A percentile compares a stretch with the other conserved stretches of the same genome.
phyloP scores from a whole-genome alignment of 768 basidiomycete species.

The Russula griseocarnosa region DNA sequence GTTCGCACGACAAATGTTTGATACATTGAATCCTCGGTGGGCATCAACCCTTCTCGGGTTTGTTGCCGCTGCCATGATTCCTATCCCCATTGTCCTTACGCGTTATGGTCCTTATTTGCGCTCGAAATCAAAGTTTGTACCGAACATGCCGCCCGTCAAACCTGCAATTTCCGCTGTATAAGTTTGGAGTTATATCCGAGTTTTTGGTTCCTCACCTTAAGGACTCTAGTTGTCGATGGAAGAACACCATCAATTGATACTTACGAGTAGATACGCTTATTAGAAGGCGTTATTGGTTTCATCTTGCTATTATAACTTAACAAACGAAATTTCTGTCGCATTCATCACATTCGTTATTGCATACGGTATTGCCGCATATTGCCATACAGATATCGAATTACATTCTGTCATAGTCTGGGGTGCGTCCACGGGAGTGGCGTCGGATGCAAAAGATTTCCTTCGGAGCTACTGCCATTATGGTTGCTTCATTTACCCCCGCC shows the following conservation, averaged over 20 bases:
- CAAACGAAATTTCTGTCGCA: background rate
- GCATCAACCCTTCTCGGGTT: slow-evolving; percentile 56
- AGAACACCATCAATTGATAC: background rate
- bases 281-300: background rate
- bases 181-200: background rate
- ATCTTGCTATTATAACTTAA: no score
- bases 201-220: background rate
- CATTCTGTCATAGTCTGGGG: no score
- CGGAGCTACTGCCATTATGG: slow-evolving; percentile 5
- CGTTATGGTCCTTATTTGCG: slow-evolving; percentile 29
- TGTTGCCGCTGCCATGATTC: slow-evolving; percentile 48
- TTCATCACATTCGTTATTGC: background rate
- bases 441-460: no score
- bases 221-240: no score
- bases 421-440: no score
- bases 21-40: slow-evolving; percentile 48
- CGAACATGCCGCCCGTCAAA: slow-evolving; percentile 10
- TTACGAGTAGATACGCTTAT: background rate
- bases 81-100: slow-evolving; percentile 35
- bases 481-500: slow-evolving; percentile 27
- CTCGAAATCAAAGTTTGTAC: slow-evolving; percentile 23
- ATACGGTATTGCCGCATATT: background rate
- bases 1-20: slow-evolving; percentile 56
- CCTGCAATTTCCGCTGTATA: slow-evolving; percentile 7
- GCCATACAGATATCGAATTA: background rate